A percentile compares a stretch with the other conserved stretches of the same genome.
Conservation (phyloP, 2,329 filamentous ascomycete genomes). For the Lachnellula occidentalis region DNA sequence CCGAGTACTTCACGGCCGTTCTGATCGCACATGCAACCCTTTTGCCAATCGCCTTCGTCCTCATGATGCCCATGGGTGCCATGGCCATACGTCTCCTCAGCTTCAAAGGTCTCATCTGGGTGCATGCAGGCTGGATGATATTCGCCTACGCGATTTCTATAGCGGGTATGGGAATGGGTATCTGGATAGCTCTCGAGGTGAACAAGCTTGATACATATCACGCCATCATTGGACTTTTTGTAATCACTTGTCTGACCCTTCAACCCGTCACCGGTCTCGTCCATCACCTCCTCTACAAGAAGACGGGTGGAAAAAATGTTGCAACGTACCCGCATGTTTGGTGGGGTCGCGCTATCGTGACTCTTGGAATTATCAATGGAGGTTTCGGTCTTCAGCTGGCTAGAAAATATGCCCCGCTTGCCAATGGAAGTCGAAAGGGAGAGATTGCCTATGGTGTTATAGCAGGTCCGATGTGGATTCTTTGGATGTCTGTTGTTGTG, state of each 20-base stretch:
- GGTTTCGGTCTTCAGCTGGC: conserved; percentile 54
- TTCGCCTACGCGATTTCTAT: conserved; percentile 53
- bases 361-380: conserved; percentile 58
- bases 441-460: conserved; percentile 52
- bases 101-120: conserved; percentile 33
- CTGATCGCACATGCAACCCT: conserved; percentile 48
- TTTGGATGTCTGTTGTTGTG: conserved; percentile 38
- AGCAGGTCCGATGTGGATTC: conserved; percentile 43
- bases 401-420: conserved; percentile 23
- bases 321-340: conserved; percentile 51
- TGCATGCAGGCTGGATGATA: conserved; percentile 53
- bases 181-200: conserved; percentile 33
- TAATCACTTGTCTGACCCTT: conserved; percentile 46
- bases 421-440: conserved; percentile 26
- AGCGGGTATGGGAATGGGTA: conserved; percentile 53
- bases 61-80: conserved; percentile 56
- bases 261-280: conserved; percentile 53
- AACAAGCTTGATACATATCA: conserved; percentile 34
- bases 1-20: conserved; percentile 2
- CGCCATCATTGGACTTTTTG: conserved; percentile 49
- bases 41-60: conserved; percentile 51
- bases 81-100: conserved; percentile 55
- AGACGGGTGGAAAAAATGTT: conserved; percentile 40
- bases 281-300: conserved; percentile 50
- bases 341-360: conserved; percentile 53